These are phyloP conservation scores for Azolla pinnata DNA, from an alignment of 75 land plant genomes.

Conservation along the genomic window DNA sequence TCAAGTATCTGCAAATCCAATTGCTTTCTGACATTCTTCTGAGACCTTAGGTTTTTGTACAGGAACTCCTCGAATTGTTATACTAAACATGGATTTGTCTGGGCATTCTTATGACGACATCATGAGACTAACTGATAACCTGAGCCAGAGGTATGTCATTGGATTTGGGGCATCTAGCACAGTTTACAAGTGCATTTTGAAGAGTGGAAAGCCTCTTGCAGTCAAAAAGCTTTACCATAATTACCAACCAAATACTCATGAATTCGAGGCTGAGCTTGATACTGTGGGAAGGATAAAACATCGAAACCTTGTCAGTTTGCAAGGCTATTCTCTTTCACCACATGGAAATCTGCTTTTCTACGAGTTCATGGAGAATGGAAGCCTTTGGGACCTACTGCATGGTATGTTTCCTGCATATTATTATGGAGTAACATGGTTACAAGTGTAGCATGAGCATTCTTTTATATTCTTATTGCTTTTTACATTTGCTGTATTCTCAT, in stretches of 20 bases:
- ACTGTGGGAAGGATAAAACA: slow-evolving; percentile 95
- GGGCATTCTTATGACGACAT: slow-evolving; percentile 90
- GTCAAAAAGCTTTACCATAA: slow-evolving; percentile 80
- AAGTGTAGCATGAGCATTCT: too few relatives aligned
- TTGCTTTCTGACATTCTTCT: too few relatives aligned
- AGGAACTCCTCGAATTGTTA: slow-evolving; percentile 74
- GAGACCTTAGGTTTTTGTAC: too few relatives aligned
- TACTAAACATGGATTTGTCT: slow-evolving; percentile 94
- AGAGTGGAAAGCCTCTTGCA: slow-evolving; percentile 87
- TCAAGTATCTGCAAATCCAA: too few relatives aligned
- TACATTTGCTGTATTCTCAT: too few relatives aligned
- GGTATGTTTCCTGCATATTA: slow-evolving; percentile 35
- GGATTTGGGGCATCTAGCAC: slow-evolving; percentile 96
- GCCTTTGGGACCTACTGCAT: slow-evolving; percentile 90
- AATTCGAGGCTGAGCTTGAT: slow-evolving; percentile 84
- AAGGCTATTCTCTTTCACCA: slow-evolving; percentile 80
- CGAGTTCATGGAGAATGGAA: slow-evolving; percentile 97
- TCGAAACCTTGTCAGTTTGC: slow-evolving; percentile 81
- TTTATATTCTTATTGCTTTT: too few relatives aligned
- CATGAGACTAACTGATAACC: slow-evolving; percentile 87
- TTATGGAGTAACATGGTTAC: not conserved
- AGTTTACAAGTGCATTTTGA: slow-evolving; percentile 87
- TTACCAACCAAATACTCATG: slow-evolving; percentile 69
- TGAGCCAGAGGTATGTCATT: slow-evolving; percentile 81
- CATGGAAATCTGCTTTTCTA: slow-evolving; percentile 83